Evolutionary conservation across 805 yeast genomes (phyloP).

Genomic region (Starmerella vaccinii): DNA sequence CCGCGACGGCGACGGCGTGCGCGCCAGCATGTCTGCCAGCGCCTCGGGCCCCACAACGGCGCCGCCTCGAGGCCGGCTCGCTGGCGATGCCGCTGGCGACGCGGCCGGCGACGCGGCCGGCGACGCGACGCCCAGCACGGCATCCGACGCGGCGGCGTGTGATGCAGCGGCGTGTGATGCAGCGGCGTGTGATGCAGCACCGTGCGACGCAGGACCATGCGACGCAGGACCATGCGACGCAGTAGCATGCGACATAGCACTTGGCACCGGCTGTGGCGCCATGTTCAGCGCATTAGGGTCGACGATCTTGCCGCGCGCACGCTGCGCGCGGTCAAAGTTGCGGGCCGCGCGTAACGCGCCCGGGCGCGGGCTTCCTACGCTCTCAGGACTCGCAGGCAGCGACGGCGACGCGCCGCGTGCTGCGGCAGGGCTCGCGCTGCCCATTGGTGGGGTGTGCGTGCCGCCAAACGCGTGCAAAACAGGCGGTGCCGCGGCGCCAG

Average conservation of each 20-base stretch:
- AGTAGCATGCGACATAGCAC: too few relatives aligned
- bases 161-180: too few relatives aligned
- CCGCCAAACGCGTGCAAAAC: not conserved
- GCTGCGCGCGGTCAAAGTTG: slow-evolving; percentile 10
- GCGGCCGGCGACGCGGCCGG: too few relatives aligned
- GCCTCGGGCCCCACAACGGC: not conserved
- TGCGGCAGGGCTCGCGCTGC: not conserved
- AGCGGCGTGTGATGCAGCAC: too few relatives aligned
- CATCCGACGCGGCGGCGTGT: too few relatives aligned
- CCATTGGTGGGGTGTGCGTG: not conserved
- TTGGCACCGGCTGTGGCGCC: too few relatives aligned
- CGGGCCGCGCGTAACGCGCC: not conserved
- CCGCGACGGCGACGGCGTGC: not conserved
- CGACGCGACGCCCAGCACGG: too few relatives aligned
- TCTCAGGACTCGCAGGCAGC: not conserved
- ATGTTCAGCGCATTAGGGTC: not conserved
- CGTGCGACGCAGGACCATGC: too few relatives aligned
- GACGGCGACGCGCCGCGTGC: not conserved
- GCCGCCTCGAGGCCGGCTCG: too few relatives aligned
- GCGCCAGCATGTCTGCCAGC: slow-evolving; percentile 2
- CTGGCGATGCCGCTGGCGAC: too few relatives aligned
- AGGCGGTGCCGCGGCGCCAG: not conserved
- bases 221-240: too few relatives aligned
- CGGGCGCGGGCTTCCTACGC: not conserved
- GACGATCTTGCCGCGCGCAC: slow-evolving; percentile 12